Evolutionary conservation across 352 stramenopile genomes (phyloP).

Genomic region (Globisporangium lucens): DNA sequence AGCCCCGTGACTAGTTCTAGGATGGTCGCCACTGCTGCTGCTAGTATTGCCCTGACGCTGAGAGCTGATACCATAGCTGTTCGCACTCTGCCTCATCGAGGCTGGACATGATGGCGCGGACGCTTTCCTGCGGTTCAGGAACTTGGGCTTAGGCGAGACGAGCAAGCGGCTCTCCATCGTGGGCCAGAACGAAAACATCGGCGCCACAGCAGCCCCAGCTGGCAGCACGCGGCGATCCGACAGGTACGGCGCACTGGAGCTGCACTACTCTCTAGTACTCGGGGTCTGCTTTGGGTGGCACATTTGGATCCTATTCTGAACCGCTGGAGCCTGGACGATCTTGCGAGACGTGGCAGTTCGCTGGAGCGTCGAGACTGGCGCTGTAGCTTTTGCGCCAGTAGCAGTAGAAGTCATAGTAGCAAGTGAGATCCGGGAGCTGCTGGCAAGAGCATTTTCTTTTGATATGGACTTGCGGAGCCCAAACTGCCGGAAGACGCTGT

Average conservation of each 20-base stretch:
- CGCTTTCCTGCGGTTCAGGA: not conserved
- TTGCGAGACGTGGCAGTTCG: slow-evolving; percentile 8
- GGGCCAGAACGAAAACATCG: slow-evolving; percentile 38
- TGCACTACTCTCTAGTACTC: slow-evolving; percentile 2
- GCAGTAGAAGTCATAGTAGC: not conserved
- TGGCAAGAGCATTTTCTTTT: not conserved
- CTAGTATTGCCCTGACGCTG: not conserved
- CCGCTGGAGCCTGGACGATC: not conserved
- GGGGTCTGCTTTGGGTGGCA: not conserved
- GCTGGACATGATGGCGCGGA: not conserved
- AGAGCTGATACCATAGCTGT: not conserved
- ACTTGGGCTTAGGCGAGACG: slow-evolving; percentile 25
- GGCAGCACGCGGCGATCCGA: slow-evolving; percentile 17
- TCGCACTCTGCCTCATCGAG: not conserved
- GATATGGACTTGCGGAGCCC: slow-evolving; percentile 29
- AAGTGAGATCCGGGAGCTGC: not conserved
- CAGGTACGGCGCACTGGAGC: slow-evolving; percentile 24
- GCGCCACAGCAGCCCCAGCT: slow-evolving; percentile 11
- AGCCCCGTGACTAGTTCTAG: not conserved
- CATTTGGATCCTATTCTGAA: not conserved
- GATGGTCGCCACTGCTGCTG: not conserved
- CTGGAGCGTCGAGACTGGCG: not conserved
- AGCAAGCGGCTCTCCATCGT: slow-evolving; percentile 36
- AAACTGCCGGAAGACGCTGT: slow-evolving; percentile 58
- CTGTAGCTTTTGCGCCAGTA: not conserved